Conservation (phyloP, 164 flowering plant species). For the Brasenia schreberi region DNA sequence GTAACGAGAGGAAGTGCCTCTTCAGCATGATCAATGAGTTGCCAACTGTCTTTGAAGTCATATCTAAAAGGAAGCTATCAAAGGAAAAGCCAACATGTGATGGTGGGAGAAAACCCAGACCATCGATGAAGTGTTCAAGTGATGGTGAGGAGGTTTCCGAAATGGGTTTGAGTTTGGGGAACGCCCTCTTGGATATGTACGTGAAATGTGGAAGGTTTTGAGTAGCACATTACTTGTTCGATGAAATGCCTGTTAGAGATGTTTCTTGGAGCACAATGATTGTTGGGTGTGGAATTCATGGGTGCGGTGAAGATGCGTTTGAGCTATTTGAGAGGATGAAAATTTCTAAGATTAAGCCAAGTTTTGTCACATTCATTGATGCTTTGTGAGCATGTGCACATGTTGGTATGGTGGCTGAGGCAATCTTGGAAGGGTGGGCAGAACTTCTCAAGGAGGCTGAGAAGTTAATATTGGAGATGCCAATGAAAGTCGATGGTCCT, state of each 20-base stretch:
- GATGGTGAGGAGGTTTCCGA: constrained; percentile 11
- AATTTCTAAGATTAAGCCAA: constrained; percentile 6
- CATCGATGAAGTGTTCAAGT: constrained; percentile 58
- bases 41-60: constrained; percentile 82
- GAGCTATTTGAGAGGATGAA: constrained; percentile 11
- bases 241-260: constrained; percentile 12
- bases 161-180: constrained; percentile 13
- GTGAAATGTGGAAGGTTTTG: constrained; percentile 7
- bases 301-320: constrained; percentile 7
- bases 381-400: constrained; percentile 15
- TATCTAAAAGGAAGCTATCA: constrained; percentile 57
- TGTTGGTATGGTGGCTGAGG: constrained; percentile 11
- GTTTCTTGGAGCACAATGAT: constrained; percentile 16
- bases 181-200: constrained; percentile 16
- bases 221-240: constrained; percentile 6
- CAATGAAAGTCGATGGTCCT: constrained; percentile 14
- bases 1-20: constrained; percentile 82
- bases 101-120: constrained; percentile 66
- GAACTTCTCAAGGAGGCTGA: constrained; percentile 14
- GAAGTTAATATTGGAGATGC: constrained; percentile 12
- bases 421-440: constrained; percentile 9
- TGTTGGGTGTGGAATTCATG: constrained; percentile 13
- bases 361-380: constrained; percentile 14
- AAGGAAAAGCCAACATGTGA: constrained; percentile 64
- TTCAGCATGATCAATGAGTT: constrained; percentile 78